Conservation (phyloP, 2,329 filamentous ascomycete genomes). For the Aspergillus sp. region DNA sequence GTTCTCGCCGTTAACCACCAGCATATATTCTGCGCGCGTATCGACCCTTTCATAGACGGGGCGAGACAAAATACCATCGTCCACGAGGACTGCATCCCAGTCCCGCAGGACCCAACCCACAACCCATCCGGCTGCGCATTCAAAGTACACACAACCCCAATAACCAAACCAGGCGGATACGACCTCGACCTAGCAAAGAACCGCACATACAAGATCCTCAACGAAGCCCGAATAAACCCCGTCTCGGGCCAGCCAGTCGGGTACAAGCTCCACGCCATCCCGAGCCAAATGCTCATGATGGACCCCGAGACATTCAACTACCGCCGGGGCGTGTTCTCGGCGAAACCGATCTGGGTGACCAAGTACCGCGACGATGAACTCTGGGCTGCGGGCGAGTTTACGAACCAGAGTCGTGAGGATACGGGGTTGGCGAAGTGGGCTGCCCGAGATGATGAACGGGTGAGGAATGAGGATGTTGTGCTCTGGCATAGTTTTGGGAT, state of each 20-base stretch:
- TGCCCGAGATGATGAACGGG: conserved; percentile 42
- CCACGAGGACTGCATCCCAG: conserved; percentile 55
- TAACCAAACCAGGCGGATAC: conserved; percentile 47
- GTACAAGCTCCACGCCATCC: conserved; percentile 41
- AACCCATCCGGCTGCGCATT: conserved; percentile 50
- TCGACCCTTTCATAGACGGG: conserved; percentile 63
- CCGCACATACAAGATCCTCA: conserved; percentile 55
- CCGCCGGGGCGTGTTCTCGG: conserved; percentile 46
- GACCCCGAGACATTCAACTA: conserved; percentile 35
- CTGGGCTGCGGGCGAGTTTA: conserved; percentile 54
- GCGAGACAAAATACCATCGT: conserved; percentile 52
- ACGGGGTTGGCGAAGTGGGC: conserved; percentile 55
- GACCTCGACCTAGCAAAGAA: conserved; percentile 38
- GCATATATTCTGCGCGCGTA: conserved; percentile 70
- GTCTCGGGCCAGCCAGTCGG: conserved; percentile 48
- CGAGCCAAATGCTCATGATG: conserved; percentile 25
- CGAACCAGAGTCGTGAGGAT: conserved; percentile 52
- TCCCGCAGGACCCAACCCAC: conserved; percentile 59
- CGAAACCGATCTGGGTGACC: conserved; percentile 56
- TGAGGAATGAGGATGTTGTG: conserved; percentile 48
- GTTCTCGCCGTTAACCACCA: conserved; percentile 71
- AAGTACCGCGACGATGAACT: conserved; percentile 54
- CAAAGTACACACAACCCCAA: conserved; percentile 48
- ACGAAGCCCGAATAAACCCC: conserved; percentile 46
- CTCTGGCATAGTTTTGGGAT: conserved; percentile 51